phyloP scores from a whole-genome alignment of 148 eudicot genomes.

The Pharnaceum exiguum region DNA sequence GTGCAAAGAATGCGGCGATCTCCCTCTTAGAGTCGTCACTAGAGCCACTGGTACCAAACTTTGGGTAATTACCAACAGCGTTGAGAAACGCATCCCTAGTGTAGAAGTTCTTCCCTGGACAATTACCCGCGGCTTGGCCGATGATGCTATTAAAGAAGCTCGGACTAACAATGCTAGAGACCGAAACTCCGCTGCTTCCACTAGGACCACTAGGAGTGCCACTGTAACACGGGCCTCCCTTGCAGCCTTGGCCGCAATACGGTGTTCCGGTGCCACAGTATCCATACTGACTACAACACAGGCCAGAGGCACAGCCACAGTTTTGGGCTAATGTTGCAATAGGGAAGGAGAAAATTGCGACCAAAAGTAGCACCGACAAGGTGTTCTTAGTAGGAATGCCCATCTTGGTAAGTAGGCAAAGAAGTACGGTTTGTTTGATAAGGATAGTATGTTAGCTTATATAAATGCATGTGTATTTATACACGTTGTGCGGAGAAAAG shows the following conservation, averaged over 20 bases:
- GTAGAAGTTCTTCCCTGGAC: constrained; percentile 43
- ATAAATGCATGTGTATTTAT: too few relatives aligned
- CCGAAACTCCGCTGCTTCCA: too few relatives aligned
- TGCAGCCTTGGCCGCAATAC: constrained; percentile 13
- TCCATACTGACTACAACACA: constrained; percentile 22
- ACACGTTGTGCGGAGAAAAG: too few relatives aligned
- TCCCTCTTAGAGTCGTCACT: constrained; percentile 45
- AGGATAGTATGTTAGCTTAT: too few relatives aligned
- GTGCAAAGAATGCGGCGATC: constrained; percentile 67
- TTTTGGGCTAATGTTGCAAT: constrained; percentile 11
- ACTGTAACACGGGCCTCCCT: constrained; percentile 11
- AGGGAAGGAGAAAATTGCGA: too few relatives aligned
- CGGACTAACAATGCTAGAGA: constrained; percentile 26
- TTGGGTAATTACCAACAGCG: constrained; percentile 13
- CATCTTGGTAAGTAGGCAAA: too few relatives aligned
- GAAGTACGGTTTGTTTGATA: too few relatives aligned
- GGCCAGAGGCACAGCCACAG: constrained; percentile 20
- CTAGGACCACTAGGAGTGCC: too few relatives aligned
- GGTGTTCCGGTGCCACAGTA: constrained; percentile 10
- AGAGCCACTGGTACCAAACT: constrained; percentile 38
- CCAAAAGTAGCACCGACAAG: too few relatives aligned
- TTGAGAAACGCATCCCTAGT: constrained; percentile 28
- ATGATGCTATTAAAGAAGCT: constrained; percentile 43
- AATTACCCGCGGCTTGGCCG: constrained; percentile 21
- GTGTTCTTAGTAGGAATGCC: too few relatives aligned